phyloP scores from a whole-genome alignment of 495 filamentous ascomycete species.

The Daldinia loculata region DNA sequence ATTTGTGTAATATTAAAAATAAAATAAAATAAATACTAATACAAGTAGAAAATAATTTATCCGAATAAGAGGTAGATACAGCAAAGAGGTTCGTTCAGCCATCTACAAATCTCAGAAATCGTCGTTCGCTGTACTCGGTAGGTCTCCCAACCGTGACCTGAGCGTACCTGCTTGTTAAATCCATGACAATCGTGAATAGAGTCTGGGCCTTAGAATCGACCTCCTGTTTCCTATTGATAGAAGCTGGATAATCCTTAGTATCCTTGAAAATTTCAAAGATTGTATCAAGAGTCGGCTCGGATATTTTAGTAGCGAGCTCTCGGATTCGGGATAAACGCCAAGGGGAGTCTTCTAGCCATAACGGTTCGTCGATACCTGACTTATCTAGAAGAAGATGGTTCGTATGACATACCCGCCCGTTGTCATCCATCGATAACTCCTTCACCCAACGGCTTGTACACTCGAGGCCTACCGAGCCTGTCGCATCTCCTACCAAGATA shows the following conservation, averaged over 20 bases:
- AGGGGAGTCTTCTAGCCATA: conserved; percentile 64
- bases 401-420: conserved; percentile 64
- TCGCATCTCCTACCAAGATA: conserved; percentile 67
- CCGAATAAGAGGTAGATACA: too few species aligned
- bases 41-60: too few species aligned
- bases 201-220: conserved; percentile 43
- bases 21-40: too few species aligned
- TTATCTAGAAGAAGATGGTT: conserved; percentile 65
- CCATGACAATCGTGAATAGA: conserved; percentile 61
- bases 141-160: conserved; percentile 55
- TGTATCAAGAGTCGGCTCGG: conserved; percentile 21
- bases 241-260: conserved; percentile 36
- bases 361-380: conserved; percentile 55
- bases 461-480: conserved; percentile 64
- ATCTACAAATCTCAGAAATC: conserved; percentile 30
- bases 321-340: conserved; percentile 58
- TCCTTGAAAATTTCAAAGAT: conserved; percentile 39
- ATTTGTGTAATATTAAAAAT: too few species aligned
- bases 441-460: conserved; percentile 64
- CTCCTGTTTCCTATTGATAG: conserved; percentile 42
- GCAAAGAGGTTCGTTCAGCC: background rate
- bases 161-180: conserved; percentile 50
- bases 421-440: conserved; percentile 56
- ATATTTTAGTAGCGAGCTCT: conserved; percentile 51
- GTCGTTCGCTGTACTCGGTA: conserved; percentile 40